Percentiles rank a stretch among this genome's conserved stretches.
These are phyloP conservation scores for Fusarium floridanum DNA, from an alignment of 2,329 filamentous ascomycete species.

Conservation along the genomic window DNA sequence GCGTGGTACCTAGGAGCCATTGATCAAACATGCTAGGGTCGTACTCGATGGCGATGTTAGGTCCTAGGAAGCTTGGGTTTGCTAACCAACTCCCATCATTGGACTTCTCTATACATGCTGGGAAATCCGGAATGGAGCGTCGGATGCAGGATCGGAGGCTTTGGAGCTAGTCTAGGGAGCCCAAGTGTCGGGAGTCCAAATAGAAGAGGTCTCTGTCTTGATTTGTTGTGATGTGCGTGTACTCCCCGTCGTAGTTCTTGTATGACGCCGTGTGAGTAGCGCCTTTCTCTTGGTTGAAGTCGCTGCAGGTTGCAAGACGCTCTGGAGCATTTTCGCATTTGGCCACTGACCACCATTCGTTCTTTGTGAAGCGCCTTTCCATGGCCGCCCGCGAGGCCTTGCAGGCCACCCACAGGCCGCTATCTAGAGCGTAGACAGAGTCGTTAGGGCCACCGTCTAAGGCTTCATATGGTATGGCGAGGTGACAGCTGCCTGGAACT, in stretches of 20 bases:
- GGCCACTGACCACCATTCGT: constrained; percentile 32
- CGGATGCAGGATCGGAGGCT: not conserved
- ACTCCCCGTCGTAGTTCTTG: not conserved
- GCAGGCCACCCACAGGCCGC: constrained; percentile 21
- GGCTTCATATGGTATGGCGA: constrained; percentile 19
- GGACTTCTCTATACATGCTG: constrained; percentile 1
- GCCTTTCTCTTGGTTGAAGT: not conserved
- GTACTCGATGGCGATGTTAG: constrained; percentile 24
- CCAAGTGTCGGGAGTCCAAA: constrained; percentile 7
- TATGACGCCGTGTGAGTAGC: constrained; percentile 20
- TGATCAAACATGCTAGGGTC: constrained; percentile 6
- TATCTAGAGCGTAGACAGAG: constrained; percentile 26
- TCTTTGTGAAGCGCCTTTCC: constrained; percentile 12
- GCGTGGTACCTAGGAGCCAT: not conserved
- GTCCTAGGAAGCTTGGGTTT: constrained; percentile 16
- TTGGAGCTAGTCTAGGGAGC: constrained; percentile 4
- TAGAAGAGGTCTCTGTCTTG: constrained; percentile 17
- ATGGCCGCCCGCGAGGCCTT: constrained; percentile 26
- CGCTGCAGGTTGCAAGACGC: not conserved
- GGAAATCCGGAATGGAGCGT: not conserved
- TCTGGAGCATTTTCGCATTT: not conserved
- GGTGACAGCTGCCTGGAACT: not conserved
- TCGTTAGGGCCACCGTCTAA: constrained; percentile 14
- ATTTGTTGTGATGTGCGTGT: constrained; percentile 21
- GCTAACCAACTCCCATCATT: fast-evolving